These are phyloP conservation scores for Hippophae tibetana DNA, from an alignment of 306 rosid species.

Conservation along the genomic window DNA sequence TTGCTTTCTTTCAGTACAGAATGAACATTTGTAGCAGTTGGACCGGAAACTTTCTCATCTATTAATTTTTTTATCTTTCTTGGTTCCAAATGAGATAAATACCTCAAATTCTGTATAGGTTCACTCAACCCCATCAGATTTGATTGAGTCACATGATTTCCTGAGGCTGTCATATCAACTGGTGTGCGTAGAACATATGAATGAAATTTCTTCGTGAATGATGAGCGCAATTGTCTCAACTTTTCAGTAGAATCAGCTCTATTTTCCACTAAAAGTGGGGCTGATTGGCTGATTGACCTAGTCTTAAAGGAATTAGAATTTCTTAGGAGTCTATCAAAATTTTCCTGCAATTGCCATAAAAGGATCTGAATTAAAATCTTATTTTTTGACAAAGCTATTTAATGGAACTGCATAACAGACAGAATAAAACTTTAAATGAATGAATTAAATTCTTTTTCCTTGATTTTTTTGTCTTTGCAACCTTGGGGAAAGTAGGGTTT, in stretches of 20 bases:
- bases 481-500: conserved; percentile 49
- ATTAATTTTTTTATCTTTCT: conserved; percentile 34
- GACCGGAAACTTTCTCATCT: conserved; percentile 39
- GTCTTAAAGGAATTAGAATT: conserved; percentile 47
- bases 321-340: conserved; percentile 36
- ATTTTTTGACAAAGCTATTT: not conserved
- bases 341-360: conserved; percentile 50
- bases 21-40: conserved; percentile 25
- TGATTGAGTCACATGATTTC: conserved; percentile 31
- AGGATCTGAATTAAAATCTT: not conserved
- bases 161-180: conserved; percentile 45
- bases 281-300: conserved; percentile 65
- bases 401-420: not conserved
- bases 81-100: conserved; percentile 72
- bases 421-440: not conserved
- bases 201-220: conserved; percentile 65
- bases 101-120: conserved; percentile 57
- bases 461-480: conserved; percentile 29
- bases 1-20: conserved; percentile 76
- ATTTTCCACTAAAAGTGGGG: conserved; percentile 72
- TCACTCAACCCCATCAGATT: conserved; percentile 27
- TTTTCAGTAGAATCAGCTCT: conserved; percentile 55
- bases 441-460: conserved; percentile 29
- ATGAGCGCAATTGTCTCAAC: conserved; percentile 50
- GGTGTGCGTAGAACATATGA: conserved; percentile 91